Evolutionary conservation across 129 eudicot genomes (phyloP).

Genomic region (Helichrysum umbraculigerum): DNA sequence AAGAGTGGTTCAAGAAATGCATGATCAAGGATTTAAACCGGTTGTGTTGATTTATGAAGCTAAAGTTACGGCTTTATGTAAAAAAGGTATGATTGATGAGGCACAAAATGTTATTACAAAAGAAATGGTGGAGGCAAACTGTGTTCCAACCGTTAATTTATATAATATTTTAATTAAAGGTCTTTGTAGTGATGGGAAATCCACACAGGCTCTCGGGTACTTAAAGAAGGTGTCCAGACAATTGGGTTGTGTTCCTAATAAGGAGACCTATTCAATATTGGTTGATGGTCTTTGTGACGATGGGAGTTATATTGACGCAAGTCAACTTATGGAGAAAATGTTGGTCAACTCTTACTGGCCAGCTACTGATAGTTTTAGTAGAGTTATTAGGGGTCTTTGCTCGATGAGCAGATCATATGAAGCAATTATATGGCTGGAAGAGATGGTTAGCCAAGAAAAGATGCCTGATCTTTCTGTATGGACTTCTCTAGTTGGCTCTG

Average conservation of each 20-base stretch:
- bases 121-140: conserved; percentile 64
- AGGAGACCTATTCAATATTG: conserved; percentile 56
- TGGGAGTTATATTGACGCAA: conserved; percentile 69
- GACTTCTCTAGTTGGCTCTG: conserved; percentile 53
- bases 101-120: conserved; percentile 56
- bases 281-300: conserved; percentile 71
- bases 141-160: conserved; percentile 61
- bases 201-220: conserved; percentile 46
- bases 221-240: conserved; percentile 57
- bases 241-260: conserved; percentile 59
- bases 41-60: conserved; percentile 57
- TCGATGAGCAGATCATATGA: conserved; percentile 52
- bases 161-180: conserved; percentile 67
- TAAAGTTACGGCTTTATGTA: conserved; percentile 68
- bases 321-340: conserved; percentile 75
- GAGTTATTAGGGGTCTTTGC: conserved; percentile 72
- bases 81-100: conserved; percentile 44
- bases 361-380: conserved; percentile 35
- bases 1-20: conserved; percentile 71
- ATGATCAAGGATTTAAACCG: conserved; percentile 58
- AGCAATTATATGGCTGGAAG: conserved; percentile 85
- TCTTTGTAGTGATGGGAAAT: conserved; percentile 49
- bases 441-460: conserved; percentile 77
- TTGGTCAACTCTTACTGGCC: conserved; percentile 57
- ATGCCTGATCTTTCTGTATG: conserved; percentile 49